Evolutionary conservation across 495 filamentous ascomycete species (phyloP), one percentile per base, ranked within the genome.

Genomic region (Thozetella sp.): DNA sequence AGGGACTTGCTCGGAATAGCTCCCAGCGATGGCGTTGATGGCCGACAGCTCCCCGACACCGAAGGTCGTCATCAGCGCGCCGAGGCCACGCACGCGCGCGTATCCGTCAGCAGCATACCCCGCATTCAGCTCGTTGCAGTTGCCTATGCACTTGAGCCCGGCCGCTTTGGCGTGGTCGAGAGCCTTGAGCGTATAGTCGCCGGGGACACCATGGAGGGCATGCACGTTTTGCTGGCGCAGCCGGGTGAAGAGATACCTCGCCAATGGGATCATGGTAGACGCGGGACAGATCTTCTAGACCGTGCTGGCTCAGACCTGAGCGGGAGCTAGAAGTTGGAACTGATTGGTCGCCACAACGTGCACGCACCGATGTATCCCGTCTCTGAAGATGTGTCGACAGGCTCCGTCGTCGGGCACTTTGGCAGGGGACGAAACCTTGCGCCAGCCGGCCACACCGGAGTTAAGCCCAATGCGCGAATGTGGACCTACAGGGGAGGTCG

Each of bases 61-160:
- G 57, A 91, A 93, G 0, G 90, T 93, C 27, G 91, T 95, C 34
- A 93, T 73, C 51, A 94, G 67, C 2, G 92, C 91, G 12, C 81
- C 79, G 17, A 93, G 81, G 17, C 90, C 90, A 60, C 89, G 90
- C 54, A 90, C 78, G 25, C 91, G 79, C 25, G 90, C 89, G 67
- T 93, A 93, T 11, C 89, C 91, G 74, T 95, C 91, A 12, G 91
- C 88, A 12, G 91, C 90, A 62, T 93, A 93, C 19, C 87, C 89
- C n/a, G 89, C 89, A 69, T 94, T 93, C 53, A 94, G 82, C 67
- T 93, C 90, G 65, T 93, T 93, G 62, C 84, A 86, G 70, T 88
- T 93, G 55, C 91, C 91, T 20, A 92, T 85, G 90, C 91, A 93
- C 63, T 84, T 78, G 10, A 94, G 71, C 2, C 84, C 87, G 46